A percentile compares a stretch with the other conserved stretches of the same genome.
These are phyloP conservation scores for Cytospora schulzeri DNA, from an alignment of 2,329 filamentous ascomycete genomes.

Conservation along the genomic window DNA sequence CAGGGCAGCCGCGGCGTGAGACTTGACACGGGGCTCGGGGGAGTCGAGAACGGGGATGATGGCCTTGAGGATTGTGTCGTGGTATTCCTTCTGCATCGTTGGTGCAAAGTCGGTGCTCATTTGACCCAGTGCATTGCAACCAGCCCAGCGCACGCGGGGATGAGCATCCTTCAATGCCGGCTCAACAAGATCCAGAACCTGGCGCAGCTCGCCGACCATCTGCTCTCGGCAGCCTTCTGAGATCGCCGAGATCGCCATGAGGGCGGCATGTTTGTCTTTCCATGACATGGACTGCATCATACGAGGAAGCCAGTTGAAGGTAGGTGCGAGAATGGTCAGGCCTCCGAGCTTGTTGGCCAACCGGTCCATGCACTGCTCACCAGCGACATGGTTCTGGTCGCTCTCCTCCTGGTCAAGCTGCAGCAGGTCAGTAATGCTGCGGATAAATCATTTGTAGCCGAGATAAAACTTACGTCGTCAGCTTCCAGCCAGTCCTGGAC, in stretches of 20 bases:
- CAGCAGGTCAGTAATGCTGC: conserved; percentile 33
- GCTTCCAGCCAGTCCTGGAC: conserved; percentile 89
- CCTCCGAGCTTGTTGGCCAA: conserved; percentile 96
- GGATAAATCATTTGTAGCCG: not conserved
- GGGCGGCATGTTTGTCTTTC: conserved; percentile 91
- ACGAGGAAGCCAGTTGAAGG: conserved; percentile 93
- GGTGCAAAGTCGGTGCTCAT: conserved; percentile 99
- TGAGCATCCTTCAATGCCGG: conserved; percentile 88
- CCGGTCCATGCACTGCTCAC: conserved; percentile 97
- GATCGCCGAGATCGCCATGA: conserved; percentile 99
- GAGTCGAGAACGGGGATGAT: conserved; percentile 92
- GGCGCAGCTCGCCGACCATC: conserved; percentile 92
- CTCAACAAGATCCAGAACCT: conserved; percentile 92
- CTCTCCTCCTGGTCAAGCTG: conserved; percentile 93
- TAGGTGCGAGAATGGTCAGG: conserved; percentile 86
- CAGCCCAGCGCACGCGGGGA: conserved; percentile 93
- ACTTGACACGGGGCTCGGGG: conserved; percentile 89
- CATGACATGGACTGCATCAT: conserved; percentile 97
- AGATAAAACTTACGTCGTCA: conserved; percentile 70
- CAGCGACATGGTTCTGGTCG: conserved; percentile 94
- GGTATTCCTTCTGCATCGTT: conserved; percentile 96
- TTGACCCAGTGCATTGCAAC: conserved; percentile 97
- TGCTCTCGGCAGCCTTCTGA: conserved; percentile 95
- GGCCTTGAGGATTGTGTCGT: conserved; percentile 80
- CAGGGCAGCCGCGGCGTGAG: conserved; percentile 93